Percentiles rank a stretch among this genome's conserved stretches.
phyloP scores from a whole-genome alignment of 176 grass and related monocot species.

The Luzula sylvatica region DNA sequence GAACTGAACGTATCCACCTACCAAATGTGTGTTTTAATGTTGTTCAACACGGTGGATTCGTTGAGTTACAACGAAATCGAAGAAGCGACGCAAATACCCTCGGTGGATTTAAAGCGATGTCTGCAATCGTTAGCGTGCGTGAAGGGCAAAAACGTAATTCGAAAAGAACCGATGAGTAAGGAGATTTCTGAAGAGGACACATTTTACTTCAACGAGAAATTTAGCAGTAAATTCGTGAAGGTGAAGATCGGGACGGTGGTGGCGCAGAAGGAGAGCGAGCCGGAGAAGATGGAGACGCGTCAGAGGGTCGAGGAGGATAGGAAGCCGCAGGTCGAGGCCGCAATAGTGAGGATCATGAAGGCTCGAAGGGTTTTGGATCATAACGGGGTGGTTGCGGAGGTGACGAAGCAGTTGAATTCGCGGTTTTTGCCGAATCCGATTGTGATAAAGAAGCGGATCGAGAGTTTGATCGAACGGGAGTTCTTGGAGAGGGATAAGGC shows the following conservation, averaged over 20 bases:
- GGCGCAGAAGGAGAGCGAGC: constrained; percentile 91
- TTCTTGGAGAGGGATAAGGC: constrained; percentile 96
- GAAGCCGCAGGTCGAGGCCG: constrained; percentile 93
- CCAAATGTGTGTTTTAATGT: constrained; percentile 95
- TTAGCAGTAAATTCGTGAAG: constrained; percentile 92
- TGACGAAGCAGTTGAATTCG: constrained; percentile 82
- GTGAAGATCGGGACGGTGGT: constrained; percentile 95
- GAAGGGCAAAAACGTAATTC: constrained; percentile 92
- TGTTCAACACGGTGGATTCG: constrained; percentile 58
- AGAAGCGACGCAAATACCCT: constrained; percentile 71
- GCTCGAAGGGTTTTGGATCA: constrained; percentile 85
- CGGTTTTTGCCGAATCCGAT: constrained; percentile 93
- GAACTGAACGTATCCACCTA: constrained; percentile 98
- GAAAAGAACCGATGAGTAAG: constrained; percentile 97
- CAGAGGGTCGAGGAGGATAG: constrained; percentile 95
- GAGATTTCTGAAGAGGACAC: constrained; percentile 91
- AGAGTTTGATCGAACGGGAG: constrained; percentile 88
- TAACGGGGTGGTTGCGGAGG: constrained; percentile 86
- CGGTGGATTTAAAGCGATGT: constrained; percentile 84
- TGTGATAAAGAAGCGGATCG: constrained; percentile 94
- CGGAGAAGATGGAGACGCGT: constrained; percentile 92
- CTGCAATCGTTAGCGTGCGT: constrained; percentile 95
- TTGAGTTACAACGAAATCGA: constrained; percentile 75
- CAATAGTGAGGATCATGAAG: constrained; percentile 97
- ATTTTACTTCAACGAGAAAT: constrained; percentile 93